These are phyloP conservation scores for Incumbomyces lentus DNA, from an alignment of 2,329 filamentous ascomycete genomes.

Conservation along the genomic window DNA sequence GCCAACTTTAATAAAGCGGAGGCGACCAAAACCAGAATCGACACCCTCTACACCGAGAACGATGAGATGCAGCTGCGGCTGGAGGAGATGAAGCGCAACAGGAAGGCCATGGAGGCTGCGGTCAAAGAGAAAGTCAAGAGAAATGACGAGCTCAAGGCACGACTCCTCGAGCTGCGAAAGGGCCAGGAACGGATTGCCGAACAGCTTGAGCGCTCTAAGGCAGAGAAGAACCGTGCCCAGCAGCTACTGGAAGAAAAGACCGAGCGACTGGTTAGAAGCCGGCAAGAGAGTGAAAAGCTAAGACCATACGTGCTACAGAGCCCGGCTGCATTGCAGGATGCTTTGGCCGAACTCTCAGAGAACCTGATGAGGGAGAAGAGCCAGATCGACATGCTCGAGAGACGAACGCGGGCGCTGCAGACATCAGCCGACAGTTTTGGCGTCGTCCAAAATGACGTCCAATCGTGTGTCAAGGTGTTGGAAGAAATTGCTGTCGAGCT, in stretches of 20 bases:
- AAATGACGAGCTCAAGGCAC: constrained; percentile 78
- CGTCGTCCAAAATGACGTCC: constrained; percentile 74
- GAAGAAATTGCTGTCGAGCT: constrained; percentile 80
- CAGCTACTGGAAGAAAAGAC: constrained; percentile 43
- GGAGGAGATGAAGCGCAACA: constrained; percentile 68
- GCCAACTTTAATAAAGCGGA: constrained; percentile 89
- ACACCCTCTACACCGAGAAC: constrained; percentile 74
- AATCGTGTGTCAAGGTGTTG: constrained; percentile 76
- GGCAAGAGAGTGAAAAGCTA: constrained; percentile 80
- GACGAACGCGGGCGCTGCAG: constrained; percentile 76
- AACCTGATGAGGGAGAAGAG: constrained; percentile 67
- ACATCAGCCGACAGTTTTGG: constrained; percentile 85
- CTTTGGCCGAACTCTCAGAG: constrained; percentile 69
- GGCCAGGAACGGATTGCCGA: constrained; percentile 75
- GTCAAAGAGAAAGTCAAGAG: constrained; percentile 75
- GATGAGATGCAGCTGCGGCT: constrained; percentile 73
- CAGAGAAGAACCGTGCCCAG: constrained; percentile 67
- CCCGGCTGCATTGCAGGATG: constrained; percentile 69
- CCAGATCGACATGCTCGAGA: constrained; percentile 79
- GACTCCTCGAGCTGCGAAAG: constrained; percentile 66
- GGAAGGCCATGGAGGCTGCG: constrained; percentile 68
- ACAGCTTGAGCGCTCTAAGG: constrained; percentile 71
- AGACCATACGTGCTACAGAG: constrained; percentile 87
- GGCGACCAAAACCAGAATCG: constrained; percentile 75
- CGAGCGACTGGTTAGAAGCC: constrained; percentile 49